These are phyloP conservation scores for Ochetophila trinervis DNA, from an alignment of 306 rosid genomes.

Conservation along the genomic window DNA sequence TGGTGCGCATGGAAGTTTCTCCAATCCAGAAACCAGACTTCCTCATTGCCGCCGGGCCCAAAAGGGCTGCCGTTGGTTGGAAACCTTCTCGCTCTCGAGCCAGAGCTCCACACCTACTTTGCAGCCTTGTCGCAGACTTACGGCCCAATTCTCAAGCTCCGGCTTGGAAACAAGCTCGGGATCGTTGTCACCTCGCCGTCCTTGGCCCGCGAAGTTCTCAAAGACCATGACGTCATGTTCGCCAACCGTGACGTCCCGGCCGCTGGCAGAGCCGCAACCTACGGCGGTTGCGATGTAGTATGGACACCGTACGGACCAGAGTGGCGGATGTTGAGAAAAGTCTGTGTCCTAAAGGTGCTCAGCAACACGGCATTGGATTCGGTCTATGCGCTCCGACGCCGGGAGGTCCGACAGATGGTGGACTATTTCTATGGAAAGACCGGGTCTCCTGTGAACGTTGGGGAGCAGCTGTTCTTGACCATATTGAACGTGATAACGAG, in stretches of 20 bases:
- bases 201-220: conserved; percentile 50
- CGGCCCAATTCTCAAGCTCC: conserved; percentile 60
- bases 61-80: conserved; percentile 57
- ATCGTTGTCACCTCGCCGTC: conserved; percentile 50
- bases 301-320: conserved; percentile 70
- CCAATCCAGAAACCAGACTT: background rate
- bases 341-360: conserved; percentile 60
- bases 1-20: conserved; percentile 18
- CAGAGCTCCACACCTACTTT: conserved; percentile 71
- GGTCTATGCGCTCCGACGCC: conserved; percentile 50
- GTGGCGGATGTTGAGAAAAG: conserved; percentile 80
- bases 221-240: conserved; percentile 52
- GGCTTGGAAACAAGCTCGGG: conserved; percentile 45
- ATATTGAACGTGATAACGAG: conserved; percentile 55
- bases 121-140: conserved; percentile 30
- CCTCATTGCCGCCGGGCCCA: conserved; percentile 56
- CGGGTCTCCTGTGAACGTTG: conserved; percentile 46
- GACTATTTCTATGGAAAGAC: conserved; percentile 20
- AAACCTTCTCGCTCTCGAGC: conserved; percentile 57
- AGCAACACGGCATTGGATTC: conserved; percentile 52
- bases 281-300: conserved; percentile 51
- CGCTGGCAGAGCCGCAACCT: conserved; percentile 25
- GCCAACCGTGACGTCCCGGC: conserved; percentile 72
- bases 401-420: conserved; percentile 43
- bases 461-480: conserved; percentile 53